A percentile compares a stretch with the other conserved stretches of the same genome.
Conservation (phyloP, 306 rosid species). For the Purshia tridentata region DNA sequence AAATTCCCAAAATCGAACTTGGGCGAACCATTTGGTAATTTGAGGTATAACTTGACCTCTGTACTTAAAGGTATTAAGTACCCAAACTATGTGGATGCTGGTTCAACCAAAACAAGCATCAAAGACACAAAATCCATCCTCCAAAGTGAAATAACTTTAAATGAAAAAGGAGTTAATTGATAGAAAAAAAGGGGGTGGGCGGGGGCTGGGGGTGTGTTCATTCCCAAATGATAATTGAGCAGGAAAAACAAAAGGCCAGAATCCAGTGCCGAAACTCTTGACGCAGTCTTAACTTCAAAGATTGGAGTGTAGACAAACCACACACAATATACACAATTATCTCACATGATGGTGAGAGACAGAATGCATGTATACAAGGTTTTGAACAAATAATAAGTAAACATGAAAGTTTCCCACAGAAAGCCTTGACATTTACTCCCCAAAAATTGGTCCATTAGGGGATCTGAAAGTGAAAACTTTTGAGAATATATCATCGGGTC, state of each 20-base stretch:
- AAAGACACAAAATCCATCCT: background rate
- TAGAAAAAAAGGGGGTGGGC: background rate
- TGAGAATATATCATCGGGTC: background rate
- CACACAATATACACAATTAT: background rate
- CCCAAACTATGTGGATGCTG: background rate
- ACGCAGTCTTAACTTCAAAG: background rate
- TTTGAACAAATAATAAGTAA: background rate
- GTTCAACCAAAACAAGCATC: constrained; percentile 9
- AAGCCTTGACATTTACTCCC: background rate
- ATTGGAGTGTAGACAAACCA: background rate
- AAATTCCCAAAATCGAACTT: background rate
- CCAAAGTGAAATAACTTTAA: background rate
- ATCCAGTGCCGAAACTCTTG: background rate
- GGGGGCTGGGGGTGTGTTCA: too few relatives aligned
- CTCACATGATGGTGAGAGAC: background rate
- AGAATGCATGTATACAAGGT: background rate
- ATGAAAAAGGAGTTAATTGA: background rate
- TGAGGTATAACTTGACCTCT: background rate
- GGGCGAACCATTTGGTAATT: background rate
- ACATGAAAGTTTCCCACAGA: background rate
- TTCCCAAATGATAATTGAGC: background rate
- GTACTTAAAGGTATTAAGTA: background rate
- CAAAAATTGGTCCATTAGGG: background rate
- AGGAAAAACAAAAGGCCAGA: background rate
- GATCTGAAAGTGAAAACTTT: background rate